Evolutionary conservation across 768 basidiomycete genomes (phyloP).

Genomic region (Gymnopilus junonius): DNA sequence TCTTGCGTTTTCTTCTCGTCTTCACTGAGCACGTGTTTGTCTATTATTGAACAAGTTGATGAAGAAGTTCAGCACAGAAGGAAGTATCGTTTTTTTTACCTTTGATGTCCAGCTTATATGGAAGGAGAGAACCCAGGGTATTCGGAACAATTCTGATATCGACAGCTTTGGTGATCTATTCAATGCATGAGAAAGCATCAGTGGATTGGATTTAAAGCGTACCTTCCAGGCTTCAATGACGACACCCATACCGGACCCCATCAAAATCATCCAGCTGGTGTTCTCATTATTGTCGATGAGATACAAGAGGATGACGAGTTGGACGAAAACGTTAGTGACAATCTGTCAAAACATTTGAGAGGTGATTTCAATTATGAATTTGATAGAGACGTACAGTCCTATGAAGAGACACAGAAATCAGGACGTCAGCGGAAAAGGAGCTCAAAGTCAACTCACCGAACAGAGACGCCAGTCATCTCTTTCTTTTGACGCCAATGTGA

Average conservation of each 20-base stretch:
- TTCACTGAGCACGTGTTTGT: constrained; percentile 95
- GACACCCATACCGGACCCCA: constrained; percentile 82
- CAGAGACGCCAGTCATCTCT: constrained; percentile 93
- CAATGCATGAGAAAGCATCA: constrained; percentile 19
- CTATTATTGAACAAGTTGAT: constrained; percentile 42
- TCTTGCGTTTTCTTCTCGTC: constrained; percentile 99
- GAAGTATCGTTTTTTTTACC: constrained; percentile 64
- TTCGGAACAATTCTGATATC: constrained; percentile 75
- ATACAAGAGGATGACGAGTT: constrained; percentile 87
- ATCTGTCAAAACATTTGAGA: constrained; percentile 58
- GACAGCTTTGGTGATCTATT: constrained; percentile 86
- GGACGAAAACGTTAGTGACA: constrained; percentile 93
- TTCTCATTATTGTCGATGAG: constrained; percentile 95
- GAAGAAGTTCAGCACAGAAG: too few relatives aligned
- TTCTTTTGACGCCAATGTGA: constrained; percentile 95
- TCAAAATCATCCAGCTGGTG: constrained; percentile 97
- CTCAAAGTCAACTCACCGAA: constrained; percentile 60
- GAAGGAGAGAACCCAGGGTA: constrained; percentile 66
- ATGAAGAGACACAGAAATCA: constrained; percentile 2
- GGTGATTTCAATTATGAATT: constrained; percentile 3
- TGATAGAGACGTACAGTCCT: constrained; percentile 12
- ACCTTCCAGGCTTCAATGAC: constrained; percentile 96
- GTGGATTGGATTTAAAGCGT: constrained; percentile 5
- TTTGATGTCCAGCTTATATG: constrained; percentile 82
- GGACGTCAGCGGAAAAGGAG: neutral